Conservation (phyloP, 768 basidiomycete species). For the Mycena belliarum region DNA sequence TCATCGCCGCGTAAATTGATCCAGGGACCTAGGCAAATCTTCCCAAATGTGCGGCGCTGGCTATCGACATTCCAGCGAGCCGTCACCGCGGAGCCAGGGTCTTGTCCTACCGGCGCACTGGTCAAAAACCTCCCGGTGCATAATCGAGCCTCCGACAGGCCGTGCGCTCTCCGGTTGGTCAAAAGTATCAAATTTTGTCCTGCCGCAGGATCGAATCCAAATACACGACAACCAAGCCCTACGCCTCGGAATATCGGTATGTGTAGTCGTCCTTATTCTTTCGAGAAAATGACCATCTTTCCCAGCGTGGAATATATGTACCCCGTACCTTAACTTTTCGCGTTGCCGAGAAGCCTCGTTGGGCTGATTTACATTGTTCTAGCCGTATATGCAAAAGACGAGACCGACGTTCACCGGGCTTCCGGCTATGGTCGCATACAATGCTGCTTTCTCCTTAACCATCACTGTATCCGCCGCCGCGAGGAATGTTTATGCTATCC, state of each 20-base stretch:
- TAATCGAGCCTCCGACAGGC: conserved; percentile 4
- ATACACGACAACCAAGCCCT: conserved; percentile 22
- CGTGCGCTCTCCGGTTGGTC: conserved; percentile 9
- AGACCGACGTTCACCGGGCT: conserved; percentile 18
- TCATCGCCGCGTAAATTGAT: background rate
- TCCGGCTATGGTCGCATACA: conserved; percentile 18
- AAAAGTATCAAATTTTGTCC: background rate
- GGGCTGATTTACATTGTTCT: background rate
- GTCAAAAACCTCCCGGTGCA: conserved; percentile 5
- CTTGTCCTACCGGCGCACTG: background rate
- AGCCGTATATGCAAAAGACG: conserved; percentile 23
- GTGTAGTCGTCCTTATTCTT: background rate
- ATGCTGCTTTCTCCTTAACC: conserved; percentile 16
- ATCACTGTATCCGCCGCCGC: conserved; percentile 11
- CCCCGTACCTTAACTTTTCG: conserved; percentile 8
- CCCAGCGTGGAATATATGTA: conserved; percentile 21
- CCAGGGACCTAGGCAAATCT: background rate
- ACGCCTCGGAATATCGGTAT: conserved; percentile 17
- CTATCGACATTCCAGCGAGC: conserved; percentile 3
- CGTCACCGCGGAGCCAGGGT: background rate
- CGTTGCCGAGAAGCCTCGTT: background rate
- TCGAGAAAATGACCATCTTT: background rate
- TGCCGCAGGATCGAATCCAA: conserved; percentile 31
- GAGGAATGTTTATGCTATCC: conserved; percentile 9
- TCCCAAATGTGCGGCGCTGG: conserved; percentile 9